These are phyloP conservation scores for Coniophora puteana DNA, from an alignment of 1,284 basidiomycete genomes.

Conservation along the genomic window DNA sequence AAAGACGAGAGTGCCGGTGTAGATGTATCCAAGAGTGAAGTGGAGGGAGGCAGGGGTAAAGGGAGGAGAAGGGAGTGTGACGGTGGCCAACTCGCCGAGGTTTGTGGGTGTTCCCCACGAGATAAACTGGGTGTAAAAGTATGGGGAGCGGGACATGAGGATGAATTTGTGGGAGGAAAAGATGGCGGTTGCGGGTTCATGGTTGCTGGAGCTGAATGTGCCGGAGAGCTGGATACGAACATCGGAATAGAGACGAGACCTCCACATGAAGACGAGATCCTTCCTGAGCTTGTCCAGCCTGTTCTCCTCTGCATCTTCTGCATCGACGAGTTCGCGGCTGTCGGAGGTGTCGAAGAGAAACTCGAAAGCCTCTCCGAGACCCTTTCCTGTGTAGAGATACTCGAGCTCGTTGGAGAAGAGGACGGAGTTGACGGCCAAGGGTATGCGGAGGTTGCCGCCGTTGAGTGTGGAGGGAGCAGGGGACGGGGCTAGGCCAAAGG, in stretches of 20 bases:
- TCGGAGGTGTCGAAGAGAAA: slow-evolving; percentile 80
- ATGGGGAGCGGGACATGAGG: slow-evolving; percentile 83
- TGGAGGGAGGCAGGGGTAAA: slow-evolving; percentile 94
- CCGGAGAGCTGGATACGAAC: slow-evolving; percentile 76
- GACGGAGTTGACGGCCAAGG: slow-evolving; percentile 67
- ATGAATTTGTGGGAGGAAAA: slow-evolving; percentile 94
- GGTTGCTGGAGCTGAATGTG: slow-evolving; percentile 54
- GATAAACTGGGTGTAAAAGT: slow-evolving; percentile 77
- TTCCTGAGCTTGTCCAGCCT: slow-evolving; percentile 86
- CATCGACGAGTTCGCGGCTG: slow-evolving; percentile 35
- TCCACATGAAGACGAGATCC: slow-evolving; percentile 95
- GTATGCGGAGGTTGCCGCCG: slow-evolving; percentile 45
- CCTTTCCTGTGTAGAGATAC: slow-evolving; percentile 86
- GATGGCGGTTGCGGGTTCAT: slow-evolving; percentile 70
- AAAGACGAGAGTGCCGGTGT: slow-evolving; percentile 91
- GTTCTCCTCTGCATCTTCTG: slow-evolving; percentile 59
- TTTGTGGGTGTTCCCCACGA: slow-evolving; percentile 41
- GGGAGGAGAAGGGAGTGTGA: slow-evolving; percentile 85
- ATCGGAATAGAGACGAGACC: slow-evolving; percentile 89
- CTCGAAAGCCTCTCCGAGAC: slow-evolving; percentile 84
- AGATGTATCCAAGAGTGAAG: slow-evolving; percentile 92
- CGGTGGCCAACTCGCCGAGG: slow-evolving; percentile 44
- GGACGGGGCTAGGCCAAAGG: slow-evolving; percentile 43
- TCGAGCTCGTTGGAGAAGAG: slow-evolving; percentile 87
- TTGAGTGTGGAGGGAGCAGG: slow-evolving; percentile 39